A percentile compares a stretch with the other conserved stretches of the same genome.
These are phyloP conservation scores for Chlamydomonas asymmetrica DNA, from an alignment of 139 green algal species.

Conservation along the genomic window DNA sequence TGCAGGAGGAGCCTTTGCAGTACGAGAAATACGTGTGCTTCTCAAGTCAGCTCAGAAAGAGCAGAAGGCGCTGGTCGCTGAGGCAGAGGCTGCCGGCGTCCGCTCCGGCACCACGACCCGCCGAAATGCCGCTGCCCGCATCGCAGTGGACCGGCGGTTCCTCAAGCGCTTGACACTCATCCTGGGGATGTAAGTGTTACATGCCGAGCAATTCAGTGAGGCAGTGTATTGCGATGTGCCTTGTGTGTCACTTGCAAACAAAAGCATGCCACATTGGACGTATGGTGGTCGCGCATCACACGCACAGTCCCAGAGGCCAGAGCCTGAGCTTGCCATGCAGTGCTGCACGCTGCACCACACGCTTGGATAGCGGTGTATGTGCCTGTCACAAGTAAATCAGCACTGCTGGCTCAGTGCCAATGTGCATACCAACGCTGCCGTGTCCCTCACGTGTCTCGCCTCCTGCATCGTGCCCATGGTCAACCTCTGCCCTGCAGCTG, in stretches of 20 bases:
- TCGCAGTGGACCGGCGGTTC: slow-evolving; percentile 61
- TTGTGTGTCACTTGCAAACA: background rate
- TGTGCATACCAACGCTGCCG: no score
- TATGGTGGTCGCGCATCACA: background rate
- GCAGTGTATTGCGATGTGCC: background rate
- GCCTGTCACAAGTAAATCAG: background rate
- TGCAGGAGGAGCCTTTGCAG: no score
- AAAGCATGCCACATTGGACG: background rate
- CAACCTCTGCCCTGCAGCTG: slow-evolving; percentile 57
- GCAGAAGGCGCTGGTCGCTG: slow-evolving; percentile 31
- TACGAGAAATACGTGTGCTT: slow-evolving; percentile 21
- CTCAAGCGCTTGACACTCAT: slow-evolving; percentile 53
- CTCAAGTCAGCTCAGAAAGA: slow-evolving; percentile 27
- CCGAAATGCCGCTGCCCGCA: background rate
- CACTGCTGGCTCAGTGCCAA: background rate
- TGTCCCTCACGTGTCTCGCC: background rate
- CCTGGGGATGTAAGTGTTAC: slow-evolving; percentile 51
- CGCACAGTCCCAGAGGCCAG: no score
- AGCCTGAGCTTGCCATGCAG: background rate
- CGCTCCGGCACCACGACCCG: background rate
- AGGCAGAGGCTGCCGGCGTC: slow-evolving; percentile 14
- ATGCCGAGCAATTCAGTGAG: background rate
- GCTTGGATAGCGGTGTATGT: background rate
- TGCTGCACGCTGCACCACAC: background rate
- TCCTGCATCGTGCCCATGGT: background rate